Base-by-base conservation (phyloP, 768 basidiomycete species). In the Calocybe cyanea region DNA sequence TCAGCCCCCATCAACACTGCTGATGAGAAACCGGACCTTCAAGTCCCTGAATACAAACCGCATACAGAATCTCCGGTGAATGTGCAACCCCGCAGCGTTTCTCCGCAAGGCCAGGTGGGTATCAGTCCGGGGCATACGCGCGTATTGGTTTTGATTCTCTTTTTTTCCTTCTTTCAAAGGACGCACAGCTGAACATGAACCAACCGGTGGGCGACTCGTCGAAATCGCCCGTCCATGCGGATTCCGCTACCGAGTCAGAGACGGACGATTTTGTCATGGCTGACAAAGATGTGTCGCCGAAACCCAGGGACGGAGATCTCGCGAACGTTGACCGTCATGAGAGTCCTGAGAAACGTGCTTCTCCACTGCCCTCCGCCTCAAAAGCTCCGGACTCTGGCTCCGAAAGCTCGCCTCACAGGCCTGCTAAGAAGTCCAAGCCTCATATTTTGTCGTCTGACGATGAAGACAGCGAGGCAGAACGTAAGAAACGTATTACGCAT, bases 391-490 rank as follows among this genome's bases (percentile, higher is more conserved):
- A 64, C 30, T 68, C 70, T 31, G 76, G 75, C 51, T 67, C 78
- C 8, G 77, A 80, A 45, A 73, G 77, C 3, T 75, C 79, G n/a
- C 73, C 79, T n/a, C 57, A 53, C 19, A 66, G 67, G 21, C 72
- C 73, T 20, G 60, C 64, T 7, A 78, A 80, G 60, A 83, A 84
- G 66, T 68, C 68, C 48, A 64, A 78, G 54, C 54, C 63, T 19
- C 57, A 11, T 2, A 31, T 48, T 28, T 53, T 50, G 33, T 60
- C 67, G 17, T 70, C 71, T 14, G 73, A 72, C 48, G 78, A 80
- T 44, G 76, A 76, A 40, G 81, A 83, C 55, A 85, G 81, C 56
- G 82, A 81, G 51, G 70, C 65, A 17, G 79, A 75, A 30, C 69
- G 70, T 25, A 76, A 68, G 59, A 70, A 61, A 41, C 63, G 63